Evolutionary conservation across 129 eudicot genomes (phyloP).

Genomic region (Lactuca saligna): DNA sequence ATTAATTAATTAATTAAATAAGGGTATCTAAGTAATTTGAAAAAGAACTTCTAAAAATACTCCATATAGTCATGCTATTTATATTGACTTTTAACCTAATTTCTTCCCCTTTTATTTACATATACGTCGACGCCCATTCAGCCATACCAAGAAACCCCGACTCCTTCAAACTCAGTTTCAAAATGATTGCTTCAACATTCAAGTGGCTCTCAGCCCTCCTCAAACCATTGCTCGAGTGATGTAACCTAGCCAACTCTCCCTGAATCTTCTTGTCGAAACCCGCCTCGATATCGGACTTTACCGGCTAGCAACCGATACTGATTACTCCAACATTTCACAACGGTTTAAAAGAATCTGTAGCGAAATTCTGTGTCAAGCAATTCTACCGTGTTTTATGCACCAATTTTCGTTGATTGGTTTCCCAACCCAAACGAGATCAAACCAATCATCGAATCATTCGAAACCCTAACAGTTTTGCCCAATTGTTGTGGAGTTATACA

Average conservation of each 20-base stretch:
- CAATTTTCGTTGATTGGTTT: slow-evolving; percentile 80
- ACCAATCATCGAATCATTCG: slow-evolving; percentile 39
- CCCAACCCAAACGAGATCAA: slow-evolving; percentile 49
- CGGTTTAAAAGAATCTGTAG: slow-evolving; percentile 44
- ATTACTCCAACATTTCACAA: slow-evolving; percentile 44
- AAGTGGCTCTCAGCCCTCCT: slow-evolving; percentile 77
- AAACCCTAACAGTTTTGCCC: slow-evolving; percentile 57
- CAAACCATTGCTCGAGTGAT: slow-evolving; percentile 84
- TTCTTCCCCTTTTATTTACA: no score
- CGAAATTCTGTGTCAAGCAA: slow-evolving; percentile 70
- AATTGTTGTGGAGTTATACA: slow-evolving; percentile 78
- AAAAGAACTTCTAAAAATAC: no score
- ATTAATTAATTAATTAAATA: no score
- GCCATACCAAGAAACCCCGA: slow-evolving; percentile 51
- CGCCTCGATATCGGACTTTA: slow-evolving; percentile 72
- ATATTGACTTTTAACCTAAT: no score
- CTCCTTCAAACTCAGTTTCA: slow-evolving; percentile 49
- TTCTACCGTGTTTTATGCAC: slow-evolving; percentile 82
- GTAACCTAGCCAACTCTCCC: slow-evolving; percentile 67
- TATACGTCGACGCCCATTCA: slow-evolving; percentile 36
- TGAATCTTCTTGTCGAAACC: slow-evolving; percentile 53
- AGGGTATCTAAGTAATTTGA: no score
- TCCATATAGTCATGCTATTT: no score
- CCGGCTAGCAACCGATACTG: slow-evolving; percentile 65
- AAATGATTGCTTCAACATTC: slow-evolving; percentile 64